Conservation (phyloP, 2,329 filamentous ascomycete species). For the Pestalotiopsis sp. region DNA sequence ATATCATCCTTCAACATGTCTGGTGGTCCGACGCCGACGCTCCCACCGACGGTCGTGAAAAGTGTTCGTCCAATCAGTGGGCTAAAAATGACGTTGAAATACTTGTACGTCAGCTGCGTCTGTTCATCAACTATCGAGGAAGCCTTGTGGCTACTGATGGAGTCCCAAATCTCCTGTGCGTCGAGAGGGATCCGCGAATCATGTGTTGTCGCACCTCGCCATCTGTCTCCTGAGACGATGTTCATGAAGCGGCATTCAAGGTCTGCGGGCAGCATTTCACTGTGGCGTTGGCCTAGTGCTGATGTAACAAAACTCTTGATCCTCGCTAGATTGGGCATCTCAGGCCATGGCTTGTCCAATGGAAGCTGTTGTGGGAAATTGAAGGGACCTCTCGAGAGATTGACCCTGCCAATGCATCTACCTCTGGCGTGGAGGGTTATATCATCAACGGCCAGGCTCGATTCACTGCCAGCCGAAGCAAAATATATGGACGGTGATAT, state of each 20-base stretch:
- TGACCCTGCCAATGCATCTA: not conserved
- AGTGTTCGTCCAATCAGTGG: not conserved
- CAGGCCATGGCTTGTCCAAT: not conserved
- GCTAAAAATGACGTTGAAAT: slow-evolving; percentile 5
- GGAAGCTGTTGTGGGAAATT: not conserved
- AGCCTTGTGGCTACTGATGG: not conserved
- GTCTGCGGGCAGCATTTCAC: not conserved
- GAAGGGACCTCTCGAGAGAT: not conserved
- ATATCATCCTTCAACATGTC: slow-evolving; percentile 6
- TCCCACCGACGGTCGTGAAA: not conserved
- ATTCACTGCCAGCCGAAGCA: not conserved
- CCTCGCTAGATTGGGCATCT: not conserved
- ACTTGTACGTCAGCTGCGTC: not conserved
- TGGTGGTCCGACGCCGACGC: slow-evolving; percentile 1
- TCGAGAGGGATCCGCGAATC: not conserved
- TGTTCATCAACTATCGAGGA: slow-evolving; percentile 2
- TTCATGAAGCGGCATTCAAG: slow-evolving; percentile 2
- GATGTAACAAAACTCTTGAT: not conserved
- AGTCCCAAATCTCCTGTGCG: not conserved
- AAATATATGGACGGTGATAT: not conserved
- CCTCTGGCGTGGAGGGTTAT: not conserved
- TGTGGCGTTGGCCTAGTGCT: not conserved
- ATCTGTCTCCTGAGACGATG: slow-evolving; percentile 2
- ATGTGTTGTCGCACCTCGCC: slow-evolving; percentile 7
- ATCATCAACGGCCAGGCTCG: not conserved